Conservation (phyloP, 2,329 filamentous ascomycete genomes). For the Aspergillus intermedius region DNA sequence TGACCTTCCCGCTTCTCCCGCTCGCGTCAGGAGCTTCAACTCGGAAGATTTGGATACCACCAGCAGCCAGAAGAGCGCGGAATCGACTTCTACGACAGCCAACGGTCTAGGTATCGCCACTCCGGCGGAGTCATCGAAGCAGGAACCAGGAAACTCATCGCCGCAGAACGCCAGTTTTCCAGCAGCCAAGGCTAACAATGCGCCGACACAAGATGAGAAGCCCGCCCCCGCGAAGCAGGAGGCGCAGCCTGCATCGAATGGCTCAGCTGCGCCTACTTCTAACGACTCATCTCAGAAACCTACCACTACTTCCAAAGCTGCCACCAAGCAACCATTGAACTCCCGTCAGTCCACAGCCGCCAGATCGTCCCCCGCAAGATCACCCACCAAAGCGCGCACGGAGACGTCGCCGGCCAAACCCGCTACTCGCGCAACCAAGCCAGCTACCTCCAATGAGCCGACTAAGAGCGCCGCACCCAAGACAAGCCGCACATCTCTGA, state of each 20-base stretch:
- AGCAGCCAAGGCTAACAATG: conserved; percentile 3
- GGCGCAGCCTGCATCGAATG: conserved; percentile 6
- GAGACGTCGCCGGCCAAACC: conserved; percentile 16
- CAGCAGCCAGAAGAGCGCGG: conserved; percentile 23
- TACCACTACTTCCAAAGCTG: conserved; percentile 14
- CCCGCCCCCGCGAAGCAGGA: conserved; percentile 14
- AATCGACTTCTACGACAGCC: conserved; percentile 18
- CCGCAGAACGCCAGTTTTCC: conserved; percentile 8
- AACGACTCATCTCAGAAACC: conserved; percentile 13
- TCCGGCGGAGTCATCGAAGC: conserved; percentile 10
- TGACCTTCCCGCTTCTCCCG: conserved; percentile 22
- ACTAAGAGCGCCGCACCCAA: conserved; percentile 24
- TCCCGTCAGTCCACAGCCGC: conserved; percentile 20
- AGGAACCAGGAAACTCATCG: conserved; percentile 3
- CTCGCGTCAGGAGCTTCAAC: conserved; percentile 26
- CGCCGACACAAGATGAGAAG: conserved; percentile 7
- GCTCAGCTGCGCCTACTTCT: conserved; percentile 5
- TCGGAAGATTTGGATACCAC: conserved; percentile 27
- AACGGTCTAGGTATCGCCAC: conserved; percentile 11
- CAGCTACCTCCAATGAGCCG: conserved; percentile 23
- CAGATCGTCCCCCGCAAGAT: conserved; percentile 18
- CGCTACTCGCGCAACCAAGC: conserved; percentile 17
- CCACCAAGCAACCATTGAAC: conserved; percentile 28
- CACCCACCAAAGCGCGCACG: conserved; percentile 15
- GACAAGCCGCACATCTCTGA: conserved; percentile 26